Conservation (phyloP, 164 flowering plant species). For the Macadamia integrifolia region DNA sequence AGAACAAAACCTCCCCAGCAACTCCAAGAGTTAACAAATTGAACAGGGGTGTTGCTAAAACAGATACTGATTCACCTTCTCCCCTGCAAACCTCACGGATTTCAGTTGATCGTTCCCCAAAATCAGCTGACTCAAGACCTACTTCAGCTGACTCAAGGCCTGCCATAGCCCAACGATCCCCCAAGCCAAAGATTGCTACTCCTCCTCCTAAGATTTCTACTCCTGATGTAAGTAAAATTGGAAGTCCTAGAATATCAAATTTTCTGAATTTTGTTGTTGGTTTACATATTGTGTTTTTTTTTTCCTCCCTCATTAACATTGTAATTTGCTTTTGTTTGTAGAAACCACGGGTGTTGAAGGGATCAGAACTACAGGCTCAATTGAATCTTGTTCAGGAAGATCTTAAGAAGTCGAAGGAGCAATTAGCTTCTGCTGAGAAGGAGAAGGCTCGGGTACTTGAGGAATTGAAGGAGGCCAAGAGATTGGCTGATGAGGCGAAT, state of each 20-base stretch:
- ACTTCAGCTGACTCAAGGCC: conserved; percentile 36
- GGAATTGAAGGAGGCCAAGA: conserved; percentile 73
- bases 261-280: not conserved
- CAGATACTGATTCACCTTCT: conserved; percentile 59
- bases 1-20: conserved; percentile 55
- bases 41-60: conserved; percentile 43
- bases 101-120: conserved; percentile 65
- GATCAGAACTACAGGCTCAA: conserved; percentile 65
- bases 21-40: conserved; percentile 57
- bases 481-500: conserved; percentile 63
- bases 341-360: conserved; percentile 55
- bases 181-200: conserved; percentile 33
- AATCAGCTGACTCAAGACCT: conserved; percentile 25
- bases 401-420: conserved; percentile 74
- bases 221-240: conserved; percentile 51
- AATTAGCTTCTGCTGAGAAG: conserved; percentile 45
- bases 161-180: conserved; percentile 43
- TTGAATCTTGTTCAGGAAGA: conserved; percentile 60
- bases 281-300: conserved; percentile 5
- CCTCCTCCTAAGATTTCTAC: conserved; percentile 44
- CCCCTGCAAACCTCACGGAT: conserved; percentile 47
- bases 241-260: not conserved
- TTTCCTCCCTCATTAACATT: not conserved
- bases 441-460: conserved; percentile 60
- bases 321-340: conserved; percentile 20